Evolutionary conservation across 2,329 filamentous ascomycete species (phyloP).

Genomic region (Aspergillus sp.): DNA sequence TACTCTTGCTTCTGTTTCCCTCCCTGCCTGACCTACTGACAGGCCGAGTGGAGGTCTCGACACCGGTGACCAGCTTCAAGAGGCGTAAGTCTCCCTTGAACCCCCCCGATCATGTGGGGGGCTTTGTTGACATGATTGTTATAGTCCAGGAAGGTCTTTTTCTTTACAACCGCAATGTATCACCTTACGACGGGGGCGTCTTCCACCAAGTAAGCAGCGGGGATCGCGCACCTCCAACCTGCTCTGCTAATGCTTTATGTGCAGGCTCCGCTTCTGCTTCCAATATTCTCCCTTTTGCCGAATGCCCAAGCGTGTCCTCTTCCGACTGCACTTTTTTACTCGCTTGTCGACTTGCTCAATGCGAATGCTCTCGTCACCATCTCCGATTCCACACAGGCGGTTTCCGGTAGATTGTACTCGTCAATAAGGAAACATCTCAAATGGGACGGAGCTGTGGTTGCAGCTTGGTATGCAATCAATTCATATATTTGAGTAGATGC

Average conservation of each 20-base stretch:
- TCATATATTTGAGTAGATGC: background rate
- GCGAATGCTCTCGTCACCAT: constrained; percentile 77
- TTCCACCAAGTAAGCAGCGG: constrained; percentile 59
- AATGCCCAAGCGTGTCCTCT: constrained; percentile 65
- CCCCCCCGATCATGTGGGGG: background rate
- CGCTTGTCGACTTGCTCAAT: constrained; percentile 75
- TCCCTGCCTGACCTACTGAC: constrained; percentile 81
- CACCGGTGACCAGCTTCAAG: constrained; percentile 97
- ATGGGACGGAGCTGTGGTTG: constrained; percentile 74
- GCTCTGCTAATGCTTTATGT: constrained; percentile 2
- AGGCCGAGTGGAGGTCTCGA: constrained; percentile 92
- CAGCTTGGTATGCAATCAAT: constrained; percentile 64
- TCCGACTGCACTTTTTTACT: constrained; percentile 78
- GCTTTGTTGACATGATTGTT: background rate
- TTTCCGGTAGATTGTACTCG: constrained; percentile 71
- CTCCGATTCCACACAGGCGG: constrained; percentile 76
- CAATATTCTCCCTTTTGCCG: constrained; percentile 86
- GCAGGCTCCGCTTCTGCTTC: constrained; percentile 82
- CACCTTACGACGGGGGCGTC: constrained; percentile 92
- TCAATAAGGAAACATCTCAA: constrained; percentile 73
- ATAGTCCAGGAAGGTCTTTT: constrained; percentile 94
- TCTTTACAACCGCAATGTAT: constrained; percentile 93
- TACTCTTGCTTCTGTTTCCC: constrained; percentile 79
- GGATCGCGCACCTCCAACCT: background rate
- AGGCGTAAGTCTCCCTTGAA: constrained; percentile 63